phyloP scores from a whole-genome alignment of 192 early-diverging fungal genomes.

The Coemansia sp. region DNA sequence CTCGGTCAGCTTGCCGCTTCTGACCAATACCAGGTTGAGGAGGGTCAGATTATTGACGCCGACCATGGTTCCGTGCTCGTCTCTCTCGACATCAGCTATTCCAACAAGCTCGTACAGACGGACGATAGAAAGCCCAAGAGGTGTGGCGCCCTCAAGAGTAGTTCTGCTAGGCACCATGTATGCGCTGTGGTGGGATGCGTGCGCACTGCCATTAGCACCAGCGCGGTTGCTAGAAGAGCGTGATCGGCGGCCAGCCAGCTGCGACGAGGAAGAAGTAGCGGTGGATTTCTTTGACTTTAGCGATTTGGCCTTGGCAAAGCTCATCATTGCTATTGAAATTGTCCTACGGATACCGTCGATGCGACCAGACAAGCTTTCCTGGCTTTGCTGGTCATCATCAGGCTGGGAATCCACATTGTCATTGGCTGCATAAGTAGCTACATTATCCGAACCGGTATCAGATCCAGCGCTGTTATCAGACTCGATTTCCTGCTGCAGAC shows the following conservation, averaged over 20 bases:
- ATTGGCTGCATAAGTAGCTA: background rate
- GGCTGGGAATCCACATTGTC: background rate
- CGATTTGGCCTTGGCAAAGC: conserved; percentile 46
- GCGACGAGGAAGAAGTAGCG: background rate
- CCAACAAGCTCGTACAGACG: conserved; percentile 32
- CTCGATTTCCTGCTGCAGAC: conserved; percentile 23
- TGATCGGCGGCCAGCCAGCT: background rate
- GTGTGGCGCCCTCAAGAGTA: conserved; percentile 33
- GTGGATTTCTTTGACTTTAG: background rate
- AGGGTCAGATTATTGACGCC: conserved; percentile 90
- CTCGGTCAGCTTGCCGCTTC: conserved; percentile 75
- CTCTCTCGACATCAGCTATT: conserved; percentile 37
- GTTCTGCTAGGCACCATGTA: conserved; percentile 50
- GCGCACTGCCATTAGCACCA: background rate
- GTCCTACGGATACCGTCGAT: conserved; percentile 18
- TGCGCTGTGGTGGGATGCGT: conserved; percentile 1
- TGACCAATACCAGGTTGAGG: conserved; percentile 86
- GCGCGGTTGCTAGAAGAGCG: conserved; percentile 11
- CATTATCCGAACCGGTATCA: conserved; percentile 12
- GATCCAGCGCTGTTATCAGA: conserved; percentile 12
- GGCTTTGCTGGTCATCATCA: background rate
- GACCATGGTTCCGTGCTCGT: conserved; percentile 42
- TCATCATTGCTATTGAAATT: conserved; percentile 45
- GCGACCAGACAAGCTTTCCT: background rate
- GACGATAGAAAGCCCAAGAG: conserved; percentile 33